Evolutionary conservation across 2,329 filamentous ascomycete genomes (phyloP).

Genomic region (Atkinsonella texensis): DNA sequence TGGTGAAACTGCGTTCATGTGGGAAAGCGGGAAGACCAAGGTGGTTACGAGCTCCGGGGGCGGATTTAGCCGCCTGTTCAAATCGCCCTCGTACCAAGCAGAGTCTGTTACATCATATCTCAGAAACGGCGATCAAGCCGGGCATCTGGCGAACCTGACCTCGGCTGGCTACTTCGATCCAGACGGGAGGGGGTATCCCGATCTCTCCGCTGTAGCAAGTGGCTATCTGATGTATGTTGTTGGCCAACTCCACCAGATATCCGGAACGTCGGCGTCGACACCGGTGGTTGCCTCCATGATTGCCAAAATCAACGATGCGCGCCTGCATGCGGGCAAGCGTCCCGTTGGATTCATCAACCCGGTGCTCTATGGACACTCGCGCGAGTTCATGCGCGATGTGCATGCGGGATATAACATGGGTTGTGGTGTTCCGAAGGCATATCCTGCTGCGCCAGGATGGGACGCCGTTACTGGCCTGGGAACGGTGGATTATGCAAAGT

Average conservation of each 20-base stretch:
- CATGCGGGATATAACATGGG: conserved; percentile 4
- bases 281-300: conserved; percentile 53
- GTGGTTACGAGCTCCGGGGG: conserved; percentile 36
- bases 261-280: conserved; percentile 39
- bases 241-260: conserved; percentile 13
- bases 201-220: conserved; percentile 42
- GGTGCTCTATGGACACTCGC: conserved; percentile 36
- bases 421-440: conserved; percentile 1
- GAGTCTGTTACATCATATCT: conserved; percentile 33
- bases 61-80: conserved; percentile 37
- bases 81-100: conserved; percentile 31
- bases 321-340: conserved; percentile 38
- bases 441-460: conserved; percentile 15
- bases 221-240: conserved; percentile 21
- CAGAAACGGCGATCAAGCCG: conserved; percentile 21
- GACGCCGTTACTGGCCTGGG: conserved; percentile 30
- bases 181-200: conserved; percentile 45
- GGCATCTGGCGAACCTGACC: conserved; percentile 10
- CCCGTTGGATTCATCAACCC: conserved; percentile 49
- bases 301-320: conserved; percentile 50
- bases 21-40: conserved; percentile 32
- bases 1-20: neutral
- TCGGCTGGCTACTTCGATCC: conserved; percentile 28
- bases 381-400: conserved; percentile 20
- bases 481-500: conserved; percentile 20